Base-by-base conservation (phyloP, 1,139 yeast species). In the Yamadazyma mexicana region DNA sequence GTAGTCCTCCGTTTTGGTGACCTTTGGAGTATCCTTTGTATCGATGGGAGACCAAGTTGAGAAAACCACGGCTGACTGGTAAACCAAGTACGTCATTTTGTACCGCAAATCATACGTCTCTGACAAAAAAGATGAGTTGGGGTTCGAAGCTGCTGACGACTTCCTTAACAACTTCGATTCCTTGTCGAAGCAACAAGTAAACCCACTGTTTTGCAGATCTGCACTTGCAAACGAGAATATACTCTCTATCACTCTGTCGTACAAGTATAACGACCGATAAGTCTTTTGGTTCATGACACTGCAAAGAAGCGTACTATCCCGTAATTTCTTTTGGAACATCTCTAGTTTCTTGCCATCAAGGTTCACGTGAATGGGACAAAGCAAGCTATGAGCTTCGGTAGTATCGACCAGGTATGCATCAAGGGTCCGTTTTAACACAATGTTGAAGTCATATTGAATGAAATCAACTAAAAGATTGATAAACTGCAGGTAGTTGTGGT, bases 211-310 rank as follows among this genome's bases (percentile, higher is more conserved):
- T 9, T 15, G 11, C 20, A 28, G 29, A 8, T 14, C 30, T 3
- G 17, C 25, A 2, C 52, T 54, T 15, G 66, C 44, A 2, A 72
- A 73, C 35, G 58, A 56, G 38, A 69, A 60, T 0, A 55, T 47
- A 34, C 42, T 54, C 30, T 64, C 69, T 3, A 58, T 57, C 8
- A 61, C 49, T n/a, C 68, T 45, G 39, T 69, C 74, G 42, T 55
- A 61, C 66, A 69, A 61, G 40, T 60, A 46, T 2, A 33, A 40
- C 29, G 50, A 50, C 10, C 32, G 36, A 16, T 22, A 14, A 4
- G 40, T 33, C 27, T 32, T 32, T 23, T 45, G 48, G 3, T 18
- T 18, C n/a, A 34, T 7, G 7, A 27, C 17, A 6, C 20, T 34
- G 18, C 8, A 11, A 5, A 33, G 17, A 16, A 33, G 26, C 10